phyloP scores from a whole-genome alignment of 257 asterid genomes.

The Forsythia suspensa region DNA sequence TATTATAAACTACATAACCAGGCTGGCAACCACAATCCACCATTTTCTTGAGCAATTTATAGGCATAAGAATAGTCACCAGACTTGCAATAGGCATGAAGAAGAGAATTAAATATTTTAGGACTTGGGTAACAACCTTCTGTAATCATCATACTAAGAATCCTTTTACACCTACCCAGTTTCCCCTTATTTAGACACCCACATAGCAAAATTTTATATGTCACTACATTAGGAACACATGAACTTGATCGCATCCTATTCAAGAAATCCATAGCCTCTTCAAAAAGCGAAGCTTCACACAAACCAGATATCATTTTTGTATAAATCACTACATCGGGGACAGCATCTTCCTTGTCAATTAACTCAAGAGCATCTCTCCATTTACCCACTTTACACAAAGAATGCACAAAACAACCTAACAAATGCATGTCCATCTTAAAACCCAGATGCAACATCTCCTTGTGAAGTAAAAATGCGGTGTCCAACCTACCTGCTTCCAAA shows the following conservation, averaged over 20 bases:
- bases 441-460: slow-evolving; percentile 73
- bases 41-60: slow-evolving; percentile 85
- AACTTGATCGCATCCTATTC: slow-evolving; percentile 66
- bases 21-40: slow-evolving; percentile 69
- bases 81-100: slow-evolving; percentile 79
- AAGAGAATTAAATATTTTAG: slow-evolving; percentile 77
- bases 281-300: slow-evolving; percentile 88
- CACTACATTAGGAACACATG: slow-evolving; percentile 79
- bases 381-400: slow-evolving; percentile 75
- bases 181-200: slow-evolving; percentile 78
- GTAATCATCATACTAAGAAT: slow-evolving; percentile 85
- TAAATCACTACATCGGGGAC: slow-evolving; percentile 74
- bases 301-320: slow-evolving; percentile 83
- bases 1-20: slow-evolving; percentile 83
- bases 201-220: slow-evolving; percentile 78
- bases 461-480: slow-evolving; percentile 67
- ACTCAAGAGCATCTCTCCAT: slow-evolving; percentile 80
- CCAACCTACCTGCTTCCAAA: slow-evolving; percentile 71
- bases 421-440: slow-evolving; percentile 65
- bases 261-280: slow-evolving; percentile 95
- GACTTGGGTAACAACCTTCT: slow-evolving; percentile 93
- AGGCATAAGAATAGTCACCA: slow-evolving; percentile 74
- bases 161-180: slow-evolving; percentile 86
- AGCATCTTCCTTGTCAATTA: slow-evolving; percentile 82
- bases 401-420: slow-evolving; percentile 59